Evolutionary conservation across 2,329 filamentous ascomycete genomes (phyloP), one percentile per base, ranked within the genome.

Genomic region (Arachnopeziza araneosa): DNA sequence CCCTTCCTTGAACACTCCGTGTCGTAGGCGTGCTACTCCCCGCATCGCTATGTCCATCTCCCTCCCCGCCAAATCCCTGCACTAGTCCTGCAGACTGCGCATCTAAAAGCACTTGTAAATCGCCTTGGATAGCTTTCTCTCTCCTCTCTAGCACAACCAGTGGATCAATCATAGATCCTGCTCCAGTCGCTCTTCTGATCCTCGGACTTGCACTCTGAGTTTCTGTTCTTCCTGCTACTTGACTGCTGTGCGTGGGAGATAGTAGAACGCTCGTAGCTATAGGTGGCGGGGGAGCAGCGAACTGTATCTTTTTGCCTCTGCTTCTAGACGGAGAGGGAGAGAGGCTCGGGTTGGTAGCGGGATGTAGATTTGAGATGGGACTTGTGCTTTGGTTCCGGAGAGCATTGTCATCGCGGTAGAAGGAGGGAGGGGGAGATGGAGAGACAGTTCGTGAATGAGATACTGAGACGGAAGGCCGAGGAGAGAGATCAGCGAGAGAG

Each of bases 31-130:
- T 72, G 30, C 65, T 68, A 56, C 67, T 72, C 50, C 71, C 70
- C 2, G 65, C 65, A 58, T 77, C 79, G 22, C 77, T 79, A 22
- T 26, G 9, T 65, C 70, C n/a, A 2, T 24, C 48, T 44, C 7
- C 62, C 12, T 66, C 64, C 4, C 69, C 69, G 2, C 66, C 68
- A 60, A 70, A 67, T 0, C 68, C 68, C 49, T 66, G 61, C 17
- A 73, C 36, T 5, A 73, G 54, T 8, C 80, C 83, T 60, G 79
- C 78, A 30, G 80, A 78, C 67, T 87, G 84, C 1, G 81, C 81
- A 71, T 86, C 83, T 1, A 87, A 75, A 12, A 86, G 72, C 53
- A 78, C 73, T 68, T 87, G 84, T 12, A 86, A 74, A 66, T 85
- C 80, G 57, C 78, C 75, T 64, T 86, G 80, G 17, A 86, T 76